Evolutionary conservation across 1,284 basidiomycete genomes (phyloP).

Genomic region (Malassezia yamatoensis): DNA sequence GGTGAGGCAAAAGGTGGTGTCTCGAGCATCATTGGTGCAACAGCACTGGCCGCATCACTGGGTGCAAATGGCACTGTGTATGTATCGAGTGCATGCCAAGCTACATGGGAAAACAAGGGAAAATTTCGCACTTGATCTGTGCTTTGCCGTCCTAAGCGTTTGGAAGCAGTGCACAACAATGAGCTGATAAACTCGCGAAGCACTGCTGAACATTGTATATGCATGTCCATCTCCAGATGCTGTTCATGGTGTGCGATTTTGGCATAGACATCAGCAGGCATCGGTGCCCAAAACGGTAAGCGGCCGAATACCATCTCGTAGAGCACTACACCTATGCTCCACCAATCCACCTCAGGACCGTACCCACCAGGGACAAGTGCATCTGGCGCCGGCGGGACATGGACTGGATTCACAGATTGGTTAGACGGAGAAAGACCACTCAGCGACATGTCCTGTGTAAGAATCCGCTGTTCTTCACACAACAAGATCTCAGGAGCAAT

Average conservation of each 20-base stretch:
- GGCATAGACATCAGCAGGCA: conserved; percentile 37
- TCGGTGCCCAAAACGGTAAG: conserved; percentile 40
- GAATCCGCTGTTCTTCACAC: conserved; percentile 32
- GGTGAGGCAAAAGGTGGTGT: conserved; percentile 7
- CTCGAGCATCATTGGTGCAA: conserved; percentile 11
- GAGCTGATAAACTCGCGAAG: conserved; percentile 23
- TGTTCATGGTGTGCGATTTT: conserved; percentile 34
- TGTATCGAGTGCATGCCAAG: conserved; percentile 32
- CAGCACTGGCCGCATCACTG: conserved; percentile 8
- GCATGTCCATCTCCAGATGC: conserved; percentile 20
- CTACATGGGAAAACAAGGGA: conserved; percentile 24
- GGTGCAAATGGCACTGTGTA: conserved; percentile 33
- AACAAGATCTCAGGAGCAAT: conserved; percentile 44
- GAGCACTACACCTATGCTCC: conserved; percentile 44
- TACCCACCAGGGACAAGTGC: conserved; percentile 28
- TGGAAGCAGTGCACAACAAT: conserved; percentile 20
- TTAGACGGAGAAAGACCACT: neutral
- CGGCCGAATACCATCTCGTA: conserved; percentile 44
- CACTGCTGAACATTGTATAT: conserved; percentile 18
- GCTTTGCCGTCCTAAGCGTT: conserved; percentile 26
- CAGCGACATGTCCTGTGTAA: conserved; percentile 9
- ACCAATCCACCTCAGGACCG: conserved; percentile 46
- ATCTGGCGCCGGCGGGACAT: conserved; percentile 7
- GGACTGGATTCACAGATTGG: neutral
- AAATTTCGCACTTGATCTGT: conserved; percentile 30